Percentiles rank a stretch among this genome's conserved stretches.
Conservation (phyloP, 257 asterid species). For the Rubia yunnanensis region DNA sequence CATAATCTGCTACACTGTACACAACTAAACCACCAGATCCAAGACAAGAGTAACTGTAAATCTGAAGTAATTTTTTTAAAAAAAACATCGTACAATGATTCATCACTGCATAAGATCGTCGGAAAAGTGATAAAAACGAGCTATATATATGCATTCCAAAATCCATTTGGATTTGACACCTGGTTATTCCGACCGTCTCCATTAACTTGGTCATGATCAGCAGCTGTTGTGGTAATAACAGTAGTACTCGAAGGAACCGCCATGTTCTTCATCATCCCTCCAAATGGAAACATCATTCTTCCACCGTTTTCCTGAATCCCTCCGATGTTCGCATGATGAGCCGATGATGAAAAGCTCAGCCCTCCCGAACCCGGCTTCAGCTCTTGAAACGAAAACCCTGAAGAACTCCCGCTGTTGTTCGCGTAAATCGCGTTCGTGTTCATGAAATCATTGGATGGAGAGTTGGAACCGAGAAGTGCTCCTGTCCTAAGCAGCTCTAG, state of each 20-base stretch:
- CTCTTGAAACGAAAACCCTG: conserved; percentile 56
- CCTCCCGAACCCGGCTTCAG: conserved; percentile 34
- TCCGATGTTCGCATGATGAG: conserved; percentile 20
- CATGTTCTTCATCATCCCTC: conserved; percentile 28
- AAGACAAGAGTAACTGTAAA: neutral
- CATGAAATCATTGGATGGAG: neutral
- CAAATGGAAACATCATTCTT: conserved; percentile 45
- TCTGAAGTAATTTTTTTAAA: too few relatives aligned
- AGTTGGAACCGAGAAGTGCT: neutral
- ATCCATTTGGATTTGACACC: conserved; percentile 40
- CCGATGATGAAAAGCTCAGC: conserved; percentile 28
- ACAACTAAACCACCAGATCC: conserved; percentile 6
- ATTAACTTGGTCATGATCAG: conserved; percentile 14
- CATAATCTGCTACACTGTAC: neutral
- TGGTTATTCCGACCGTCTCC: conserved; percentile 26
- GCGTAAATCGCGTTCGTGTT: conserved; percentile 19
- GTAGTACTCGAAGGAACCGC: conserved; percentile 8
- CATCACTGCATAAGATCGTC: too few relatives aligned
- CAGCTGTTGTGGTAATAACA: neutral
- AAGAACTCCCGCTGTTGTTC: neutral
- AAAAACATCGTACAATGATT: too few relatives aligned
- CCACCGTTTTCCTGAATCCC: conserved; percentile 30
- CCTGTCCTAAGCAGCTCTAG: conserved; percentile 42
- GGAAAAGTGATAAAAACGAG: neutral
- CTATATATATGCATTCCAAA: conserved; percentile 35